Percentiles rank a stretch among this genome's conserved stretches.
Conservation (phyloP, 768 basidiomycete species). For the Lentinula lateritia region DNA sequence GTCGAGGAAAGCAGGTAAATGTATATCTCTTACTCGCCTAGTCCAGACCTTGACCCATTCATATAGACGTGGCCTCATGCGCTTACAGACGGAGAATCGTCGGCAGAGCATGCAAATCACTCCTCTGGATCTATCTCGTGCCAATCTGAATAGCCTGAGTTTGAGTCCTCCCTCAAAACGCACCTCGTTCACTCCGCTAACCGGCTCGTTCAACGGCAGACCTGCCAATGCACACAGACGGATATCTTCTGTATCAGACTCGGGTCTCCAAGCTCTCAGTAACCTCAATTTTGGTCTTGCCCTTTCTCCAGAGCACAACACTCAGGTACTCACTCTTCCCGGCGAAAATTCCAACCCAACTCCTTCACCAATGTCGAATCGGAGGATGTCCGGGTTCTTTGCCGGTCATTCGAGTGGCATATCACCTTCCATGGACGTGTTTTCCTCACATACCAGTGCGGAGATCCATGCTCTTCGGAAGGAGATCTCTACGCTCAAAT, state of each 20-base stretch:
- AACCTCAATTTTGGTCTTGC: slow-evolving; percentile 19
- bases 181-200: slow-evolving; percentile 71
- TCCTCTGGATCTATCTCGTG: slow-evolving; percentile 52
- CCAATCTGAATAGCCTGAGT: slow-evolving; percentile 29
- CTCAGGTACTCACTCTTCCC: slow-evolving; percentile 27
- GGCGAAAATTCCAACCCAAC: slow-evolving; percentile 20
- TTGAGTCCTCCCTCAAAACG: slow-evolving; percentile 56
- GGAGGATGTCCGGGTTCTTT: slow-evolving; percentile 49
- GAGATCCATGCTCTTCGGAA: slow-evolving; percentile 57
- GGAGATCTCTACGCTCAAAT: slow-evolving; percentile 51
- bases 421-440: slow-evolving; percentile 37
- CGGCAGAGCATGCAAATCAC: slow-evolving; percentile 45
- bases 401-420: slow-evolving; percentile 26
- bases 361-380: slow-evolving; percentile 16
- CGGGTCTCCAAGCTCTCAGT: slow-evolving; percentile 26
- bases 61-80: slow-evolving; percentile 76
- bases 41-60: background rate
- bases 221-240: slow-evolving; percentile 51
- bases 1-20: slow-evolving; percentile 82
- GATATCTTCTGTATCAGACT: slow-evolving; percentile 70
- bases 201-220: slow-evolving; percentile 43
- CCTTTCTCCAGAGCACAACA: slow-evolving; percentile 20
- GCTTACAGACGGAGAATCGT: slow-evolving; percentile 73
- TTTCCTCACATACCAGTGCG: slow-evolving; percentile 32
- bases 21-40: slow-evolving; percentile 8